These are phyloP conservation scores for Talaromyces piceae DNA, from an alignment of 2,329 filamentous ascomycete species.

Conservation along the genomic window DNA sequence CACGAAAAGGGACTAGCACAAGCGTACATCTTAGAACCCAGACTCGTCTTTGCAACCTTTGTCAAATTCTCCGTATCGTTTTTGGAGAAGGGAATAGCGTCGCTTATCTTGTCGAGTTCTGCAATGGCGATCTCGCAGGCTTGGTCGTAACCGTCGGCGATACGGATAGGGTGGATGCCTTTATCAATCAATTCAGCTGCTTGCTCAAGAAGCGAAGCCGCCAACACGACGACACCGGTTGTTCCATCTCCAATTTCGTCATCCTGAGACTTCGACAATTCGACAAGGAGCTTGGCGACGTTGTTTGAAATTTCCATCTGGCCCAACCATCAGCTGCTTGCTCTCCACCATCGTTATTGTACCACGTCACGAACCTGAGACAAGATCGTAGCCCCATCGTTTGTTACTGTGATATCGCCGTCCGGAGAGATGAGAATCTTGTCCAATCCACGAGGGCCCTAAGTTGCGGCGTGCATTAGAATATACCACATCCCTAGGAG, in stretches of 20 bases:
- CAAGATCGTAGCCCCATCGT: constrained; percentile 96
- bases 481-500: neutral
- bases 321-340: constrained; percentile 3
- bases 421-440: constrained; percentile 99
- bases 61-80: constrained; percentile 77
- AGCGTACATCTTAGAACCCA: constrained; percentile 83
- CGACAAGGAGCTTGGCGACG: constrained; percentile 91
- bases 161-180: constrained; percentile 97
- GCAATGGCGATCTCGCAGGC: constrained; percentile 94
- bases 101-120: constrained; percentile 87
- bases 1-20: neutral
- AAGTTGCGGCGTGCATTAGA: neutral
- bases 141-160: constrained; percentile 96
- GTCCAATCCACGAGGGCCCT: constrained; percentile 89
- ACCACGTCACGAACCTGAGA: constrained; percentile 49
- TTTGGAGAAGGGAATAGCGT: constrained; percentile 77
- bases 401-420: constrained; percentile 97
- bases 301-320: constrained; percentile 99
- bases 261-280: constrained; percentile 96
- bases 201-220: constrained; percentile 90
- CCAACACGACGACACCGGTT: constrained; percentile 92
- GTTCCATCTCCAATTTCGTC: constrained; percentile 98
- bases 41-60: constrained; percentile 89
- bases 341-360: neutral
- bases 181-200: constrained; percentile 98